These are phyloP conservation scores for Neurospora discreta DNA, from an alignment of 495 filamentous ascomycete species.

Conservation along the genomic window DNA sequence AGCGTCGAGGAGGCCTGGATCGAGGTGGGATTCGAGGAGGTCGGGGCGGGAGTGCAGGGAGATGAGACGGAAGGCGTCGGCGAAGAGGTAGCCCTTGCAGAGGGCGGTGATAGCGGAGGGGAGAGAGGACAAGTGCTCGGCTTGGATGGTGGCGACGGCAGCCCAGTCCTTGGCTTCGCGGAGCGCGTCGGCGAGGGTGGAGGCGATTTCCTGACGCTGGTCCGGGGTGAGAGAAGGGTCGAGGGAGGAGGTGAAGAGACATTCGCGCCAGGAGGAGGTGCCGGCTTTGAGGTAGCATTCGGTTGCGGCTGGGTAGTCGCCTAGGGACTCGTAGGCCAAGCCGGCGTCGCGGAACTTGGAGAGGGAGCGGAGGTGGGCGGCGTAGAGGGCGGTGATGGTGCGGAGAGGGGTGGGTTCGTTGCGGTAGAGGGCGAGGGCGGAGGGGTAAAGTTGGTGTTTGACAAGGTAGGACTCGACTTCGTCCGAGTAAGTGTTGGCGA, in stretches of 20 bases:
- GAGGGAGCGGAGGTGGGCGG: slow-evolving; percentile 58
- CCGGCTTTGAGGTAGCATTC: slow-evolving; percentile 71
- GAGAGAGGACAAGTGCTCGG: slow-evolving; percentile 67
- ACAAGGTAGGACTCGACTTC: slow-evolving; percentile 63
- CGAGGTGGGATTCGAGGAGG: slow-evolving; percentile 46
- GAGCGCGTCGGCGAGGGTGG: slow-evolving; percentile 55
- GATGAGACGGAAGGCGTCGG: slow-evolving; percentile 65
- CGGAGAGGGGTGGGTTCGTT: slow-evolving; percentile 51
- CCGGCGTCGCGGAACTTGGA: slow-evolving; percentile 79
- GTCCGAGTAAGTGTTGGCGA: slow-evolving; percentile 45
- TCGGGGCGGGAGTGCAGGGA: slow-evolving; percentile 32
- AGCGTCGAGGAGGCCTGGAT: slow-evolving; percentile 66
- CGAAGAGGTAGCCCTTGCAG: slow-evolving; percentile 76
- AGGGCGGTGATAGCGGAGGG: slow-evolving; percentile 53
- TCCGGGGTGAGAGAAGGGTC: slow-evolving; percentile 40
- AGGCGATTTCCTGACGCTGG: slow-evolving; percentile 55
- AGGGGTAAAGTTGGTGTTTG: slow-evolving; percentile 68
- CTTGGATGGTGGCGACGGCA: slow-evolving; percentile 65
- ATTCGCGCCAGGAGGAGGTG: slow-evolving; percentile 69
- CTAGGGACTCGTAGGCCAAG: slow-evolving; percentile 78
- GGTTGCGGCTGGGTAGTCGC: slow-evolving; percentile 56
- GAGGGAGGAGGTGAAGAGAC: slow-evolving; percentile 64
- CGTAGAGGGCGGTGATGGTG: slow-evolving; percentile 63
- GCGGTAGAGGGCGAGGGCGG: slow-evolving; percentile 71
- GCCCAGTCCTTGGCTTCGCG: slow-evolving; percentile 72